phyloP scores from a whole-genome alignment of 2,329 filamentous ascomycete genomes.

The Fusarium incarnatum region DNA sequence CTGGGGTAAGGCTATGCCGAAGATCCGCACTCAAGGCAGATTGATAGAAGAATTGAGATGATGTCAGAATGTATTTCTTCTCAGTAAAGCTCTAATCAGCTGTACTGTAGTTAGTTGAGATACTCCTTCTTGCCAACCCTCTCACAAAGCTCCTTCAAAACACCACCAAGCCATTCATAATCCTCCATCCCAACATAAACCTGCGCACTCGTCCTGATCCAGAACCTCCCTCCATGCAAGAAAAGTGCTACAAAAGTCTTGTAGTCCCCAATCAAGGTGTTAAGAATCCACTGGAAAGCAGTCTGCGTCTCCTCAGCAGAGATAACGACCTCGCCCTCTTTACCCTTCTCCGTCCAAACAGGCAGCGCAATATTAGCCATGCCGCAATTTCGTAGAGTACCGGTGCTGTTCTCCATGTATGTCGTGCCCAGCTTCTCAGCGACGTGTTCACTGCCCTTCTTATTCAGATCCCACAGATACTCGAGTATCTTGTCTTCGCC shows the following conservation, averaged over 20 bases:
- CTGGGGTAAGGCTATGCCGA: neutral
- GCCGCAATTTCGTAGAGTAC: slow-evolving; percentile 72
- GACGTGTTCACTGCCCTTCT: slow-evolving; percentile 69
- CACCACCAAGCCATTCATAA: slow-evolving; percentile 75
- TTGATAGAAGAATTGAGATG: neutral
- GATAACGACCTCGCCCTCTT: slow-evolving; percentile 48
- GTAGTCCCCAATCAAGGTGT: slow-evolving; percentile 66
- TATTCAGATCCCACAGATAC: slow-evolving; percentile 73
- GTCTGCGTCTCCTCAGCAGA: slow-evolving; percentile 48
- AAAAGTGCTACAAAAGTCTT: slow-evolving; percentile 78
- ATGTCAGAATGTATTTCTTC: neutral
- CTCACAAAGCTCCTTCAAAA: slow-evolving; percentile 64
- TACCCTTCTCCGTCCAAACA: slow-evolving; percentile 55
- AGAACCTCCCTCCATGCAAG: slow-evolving; percentile 71
- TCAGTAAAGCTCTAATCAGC: neutral
- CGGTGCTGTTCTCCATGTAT: slow-evolving; percentile 74
- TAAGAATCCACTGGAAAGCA: slow-evolving; percentile 69
- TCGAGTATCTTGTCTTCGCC: slow-evolving; percentile 76
- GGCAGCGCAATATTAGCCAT: slow-evolving; percentile 82
- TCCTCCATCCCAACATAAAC: slow-evolving; percentile 85
- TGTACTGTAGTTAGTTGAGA: slow-evolving; percentile 9
- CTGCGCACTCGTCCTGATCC: slow-evolving; percentile 81
- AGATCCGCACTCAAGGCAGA: neutral
- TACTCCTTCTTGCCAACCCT: slow-evolving; percentile 55
- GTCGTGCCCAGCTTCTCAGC: slow-evolving; percentile 75